Percentiles rank a stretch among this genome's conserved stretches.
These are phyloP conservation scores for Penicillium daleae DNA, from an alignment of 495 filamentous ascomycete species.

Conservation along the genomic window DNA sequence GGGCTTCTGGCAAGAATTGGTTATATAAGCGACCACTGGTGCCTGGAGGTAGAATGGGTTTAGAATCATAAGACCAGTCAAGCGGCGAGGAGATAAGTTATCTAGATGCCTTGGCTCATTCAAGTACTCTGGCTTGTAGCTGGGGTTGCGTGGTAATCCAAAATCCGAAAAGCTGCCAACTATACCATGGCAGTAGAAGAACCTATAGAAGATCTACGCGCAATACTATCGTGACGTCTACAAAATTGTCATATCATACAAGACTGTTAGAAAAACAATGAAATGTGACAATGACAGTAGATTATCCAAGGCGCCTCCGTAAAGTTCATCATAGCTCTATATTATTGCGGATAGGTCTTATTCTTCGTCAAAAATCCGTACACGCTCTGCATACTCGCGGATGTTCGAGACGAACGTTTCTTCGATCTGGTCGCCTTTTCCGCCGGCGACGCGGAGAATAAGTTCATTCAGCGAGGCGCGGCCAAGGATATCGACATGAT, in stretches of 20 bases:
- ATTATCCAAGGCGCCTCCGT: neutral
- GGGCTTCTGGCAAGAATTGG: too few species aligned
- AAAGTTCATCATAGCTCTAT: constrained; percentile 7
- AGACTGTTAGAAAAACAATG: neutral
- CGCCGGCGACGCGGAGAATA: constrained; percentile 86
- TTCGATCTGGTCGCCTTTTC: constrained; percentile 77
- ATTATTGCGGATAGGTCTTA: constrained; percentile 13
- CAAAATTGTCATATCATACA: constrained; percentile 7
- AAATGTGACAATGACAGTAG: neutral
- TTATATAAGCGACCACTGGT: too few species aligned
- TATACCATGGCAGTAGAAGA: too few species aligned
- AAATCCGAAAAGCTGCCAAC: too few species aligned
- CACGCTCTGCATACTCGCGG: constrained; percentile 74
- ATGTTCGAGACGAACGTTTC: constrained; percentile 82
- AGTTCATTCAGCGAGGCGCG: constrained; percentile 87
- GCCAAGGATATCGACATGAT: constrained; percentile 96
- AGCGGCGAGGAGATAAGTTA: too few species aligned
- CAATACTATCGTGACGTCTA: too few species aligned
- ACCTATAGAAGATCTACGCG: too few species aligned
- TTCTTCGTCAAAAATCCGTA: constrained; percentile 73
- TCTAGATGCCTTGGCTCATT: too few species aligned
- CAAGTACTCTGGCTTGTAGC: too few species aligned
- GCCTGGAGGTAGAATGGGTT: too few species aligned
- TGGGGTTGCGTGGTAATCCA: too few species aligned
- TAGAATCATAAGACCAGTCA: too few species aligned